Base-by-base conservation (phyloP, 345 rosid genomes). In the Pistacia integerrima region DNA sequence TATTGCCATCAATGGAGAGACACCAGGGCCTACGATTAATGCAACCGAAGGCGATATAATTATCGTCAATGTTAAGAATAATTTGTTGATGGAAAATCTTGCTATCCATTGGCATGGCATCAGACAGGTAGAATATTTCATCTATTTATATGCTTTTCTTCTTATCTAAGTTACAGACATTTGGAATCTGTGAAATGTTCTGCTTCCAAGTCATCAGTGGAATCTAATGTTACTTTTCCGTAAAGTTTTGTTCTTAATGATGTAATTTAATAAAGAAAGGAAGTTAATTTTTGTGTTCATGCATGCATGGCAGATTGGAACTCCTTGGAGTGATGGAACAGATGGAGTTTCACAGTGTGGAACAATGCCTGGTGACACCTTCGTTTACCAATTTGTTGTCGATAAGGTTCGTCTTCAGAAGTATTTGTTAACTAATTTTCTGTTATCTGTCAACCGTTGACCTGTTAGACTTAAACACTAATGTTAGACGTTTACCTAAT, bases 31-130 rank as follows among this genome's bases (percentile, higher is more conserved):
- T 12, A 56, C 52, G 17, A 74, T 81, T 20, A 13, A 30, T 4
- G 79, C 72, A 4, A 66, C 12, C 1, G 44, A 77, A 55, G 81
- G 81, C 41, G 81, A 78, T 59, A 78, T 67, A 0, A 65, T 78
- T 44, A 12, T 51, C 30, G 69, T 78, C 20, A 64, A 66, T 10
- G 72, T 73, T 11, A 11, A 30, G 33, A 78, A 78, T 33, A 35
- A 56, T n/a, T 25, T 73, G 61, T 4, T 73, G 1, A 73, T 74
- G 35, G 77, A 78, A 54, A 78, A 85, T 52, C 25, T 82, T 1
- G 78, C 90, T 1, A 82, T 88, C 11, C 90, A 82, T 12, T 88
- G 92, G 90, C 90, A 88, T 28, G 86, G 88, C 33, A 14, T 35
- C 60, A 86, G 3, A 67, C 84, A 87, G 79, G 89, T 85, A 67